Percentiles rank a stretch among this genome's conserved stretches.
Conservation (phyloP, 805 yeast species). For the Pichia phayaonensis region DNA sequence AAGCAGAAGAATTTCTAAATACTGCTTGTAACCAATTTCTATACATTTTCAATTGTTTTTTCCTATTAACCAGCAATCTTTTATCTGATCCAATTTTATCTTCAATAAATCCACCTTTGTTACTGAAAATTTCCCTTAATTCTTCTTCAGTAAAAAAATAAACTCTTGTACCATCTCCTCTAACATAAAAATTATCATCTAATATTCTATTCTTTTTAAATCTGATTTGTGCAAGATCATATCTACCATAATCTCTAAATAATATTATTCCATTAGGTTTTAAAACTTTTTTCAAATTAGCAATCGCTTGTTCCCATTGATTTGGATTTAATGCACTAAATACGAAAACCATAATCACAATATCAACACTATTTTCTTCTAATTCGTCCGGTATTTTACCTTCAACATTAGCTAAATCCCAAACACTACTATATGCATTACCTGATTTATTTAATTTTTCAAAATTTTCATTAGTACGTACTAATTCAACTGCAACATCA, state of each 20-base stretch:
- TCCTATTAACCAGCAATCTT: conserved; percentile 83
- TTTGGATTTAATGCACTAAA: conserved; percentile 86
- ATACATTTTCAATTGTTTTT: conserved; percentile 90
- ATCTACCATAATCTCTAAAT: conserved; percentile 92
- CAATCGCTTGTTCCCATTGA: conserved; percentile 81
- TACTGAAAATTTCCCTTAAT: conserved; percentile 61
- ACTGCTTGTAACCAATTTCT: conserved; percentile 96
- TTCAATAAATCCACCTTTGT: conserved; percentile 48
- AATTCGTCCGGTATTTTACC: conserved; percentile 77
- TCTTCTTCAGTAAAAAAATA: conserved; percentile 96
- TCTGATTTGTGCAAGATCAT: conserved; percentile 91
- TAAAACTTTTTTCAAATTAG: conserved; percentile 59
- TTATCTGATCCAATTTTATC: conserved; percentile 82
- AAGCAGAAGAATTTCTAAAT: conserved; percentile 35
- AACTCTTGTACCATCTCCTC: conserved; percentile 98
- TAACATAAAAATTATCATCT: conserved; percentile 88
- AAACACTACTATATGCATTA: conserved; percentile 72
- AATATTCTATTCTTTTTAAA: conserved; percentile 81
- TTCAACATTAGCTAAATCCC: conserved; percentile 85
- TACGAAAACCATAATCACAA: conserved; percentile 91
- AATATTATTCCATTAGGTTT: conserved; percentile 91
- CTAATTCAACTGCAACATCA: conserved; percentile 81
- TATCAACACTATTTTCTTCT: conserved; percentile 74
- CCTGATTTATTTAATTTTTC: conserved; percentile 26
- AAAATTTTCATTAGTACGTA: conserved; percentile 55